These are phyloP conservation scores for Trichomonas vaginalis DNA, from an alignment of 208 protist genomes.

Conservation along the genomic window DNA sequence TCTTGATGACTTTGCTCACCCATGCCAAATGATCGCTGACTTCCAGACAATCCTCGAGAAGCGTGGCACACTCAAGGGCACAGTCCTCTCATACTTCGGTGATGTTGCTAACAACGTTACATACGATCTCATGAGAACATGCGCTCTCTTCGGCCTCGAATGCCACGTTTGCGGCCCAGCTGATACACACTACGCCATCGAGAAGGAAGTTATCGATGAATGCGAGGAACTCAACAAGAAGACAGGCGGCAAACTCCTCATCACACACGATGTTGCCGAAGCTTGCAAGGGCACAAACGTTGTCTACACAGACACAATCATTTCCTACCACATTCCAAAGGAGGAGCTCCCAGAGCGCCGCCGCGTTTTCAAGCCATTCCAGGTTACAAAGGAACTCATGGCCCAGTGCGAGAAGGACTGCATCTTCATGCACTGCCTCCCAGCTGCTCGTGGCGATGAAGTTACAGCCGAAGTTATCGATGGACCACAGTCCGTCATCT, in stretches of 20 bases:
- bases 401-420: constrained; percentile 40
- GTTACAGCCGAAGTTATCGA: constrained; percentile 62
- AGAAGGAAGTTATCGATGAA: constrained; percentile 45
- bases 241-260: constrained; percentile 24
- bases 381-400: constrained; percentile 37
- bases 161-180: constrained; percentile 38
- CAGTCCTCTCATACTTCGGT: constrained; percentile 45
- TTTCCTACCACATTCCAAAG: neutral
- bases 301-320: constrained; percentile 35
- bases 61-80: constrained; percentile 23
- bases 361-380: constrained; percentile 1
- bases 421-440: constrained; percentile 69
- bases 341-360: neutral
- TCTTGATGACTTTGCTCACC: constrained; percentile 32
- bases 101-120: constrained; percentile 58
- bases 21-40: constrained; percentile 48
- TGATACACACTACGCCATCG: constrained; percentile 21
- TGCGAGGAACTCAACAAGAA: constrained; percentile 18
- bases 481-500: constrained; percentile 53
- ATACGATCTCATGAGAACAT: constrained; percentile 54
- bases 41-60: constrained; percentile 54
- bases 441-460: constrained; percentile 50
- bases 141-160: constrained; percentile 43
- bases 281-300: constrained; percentile 42
- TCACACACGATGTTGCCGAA: constrained; percentile 13